These are phyloP conservation scores for Vitis riparia DNA, from an alignment of 164 flowering plant genomes.

Conservation along the genomic window DNA sequence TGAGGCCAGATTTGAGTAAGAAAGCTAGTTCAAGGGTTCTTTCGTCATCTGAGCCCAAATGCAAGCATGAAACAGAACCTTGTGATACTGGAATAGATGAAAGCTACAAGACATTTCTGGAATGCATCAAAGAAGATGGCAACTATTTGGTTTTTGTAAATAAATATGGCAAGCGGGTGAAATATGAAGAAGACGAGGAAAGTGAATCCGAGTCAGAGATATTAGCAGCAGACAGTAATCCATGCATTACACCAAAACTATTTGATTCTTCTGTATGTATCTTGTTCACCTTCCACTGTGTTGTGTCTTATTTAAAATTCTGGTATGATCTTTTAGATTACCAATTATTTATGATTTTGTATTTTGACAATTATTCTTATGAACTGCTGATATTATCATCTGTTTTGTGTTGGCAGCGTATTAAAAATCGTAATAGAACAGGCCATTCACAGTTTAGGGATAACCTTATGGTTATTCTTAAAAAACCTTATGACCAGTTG, in stretches of 20 bases:
- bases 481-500: constrained; percentile 24
- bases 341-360: too few relatives aligned
- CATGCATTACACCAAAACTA: background rate
- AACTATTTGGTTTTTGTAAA: constrained; percentile 5
- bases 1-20: background rate
- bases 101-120: constrained; percentile 22
- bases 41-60: constrained; percentile 2
- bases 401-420: background rate
- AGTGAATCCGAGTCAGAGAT: constrained; percentile 25
- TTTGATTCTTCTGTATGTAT: too few relatives aligned
- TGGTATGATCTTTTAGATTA: too few relatives aligned
- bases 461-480: constrained; percentile 29
- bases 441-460: constrained; percentile 15
- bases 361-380: too few relatives aligned
- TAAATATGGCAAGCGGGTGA: constrained; percentile 14
- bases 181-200: constrained; percentile 25
- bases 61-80: background rate
- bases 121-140: constrained; percentile 17
- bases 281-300: too few relatives aligned
- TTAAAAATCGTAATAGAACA: background rate
- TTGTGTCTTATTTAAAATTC: too few relatives aligned
- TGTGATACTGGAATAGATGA: constrained; percentile 19
- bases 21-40: background rate
- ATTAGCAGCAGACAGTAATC: background rate
- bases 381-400: too few relatives aligned